Evolutionary conservation across 805 yeast genomes (phyloP), one percentile per base, ranked within the genome.

Genomic region (Candida mattraensis): DNA sequence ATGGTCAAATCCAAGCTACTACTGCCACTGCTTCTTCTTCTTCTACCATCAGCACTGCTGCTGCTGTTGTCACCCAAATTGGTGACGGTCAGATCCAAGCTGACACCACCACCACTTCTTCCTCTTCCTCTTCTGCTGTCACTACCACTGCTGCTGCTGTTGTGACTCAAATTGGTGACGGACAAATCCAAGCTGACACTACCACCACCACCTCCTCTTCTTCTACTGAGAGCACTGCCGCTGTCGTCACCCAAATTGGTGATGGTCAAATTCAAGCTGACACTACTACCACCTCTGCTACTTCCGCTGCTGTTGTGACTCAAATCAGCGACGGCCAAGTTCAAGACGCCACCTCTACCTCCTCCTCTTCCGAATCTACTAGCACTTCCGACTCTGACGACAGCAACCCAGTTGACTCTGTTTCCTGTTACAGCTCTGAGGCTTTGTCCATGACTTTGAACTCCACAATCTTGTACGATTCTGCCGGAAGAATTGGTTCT

Each of bases 51-150:
- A 48, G 53, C 30, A 58, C 66, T 24, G 64, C 57, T 36, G 66
- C 56, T 35, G 47, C 44, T 24, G 74, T 64, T 39, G 62, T 78
- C 36, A 67, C 78, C 42, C 83, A 77, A 64, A 77, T 78, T 39
- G 70, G 71, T 50, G 83, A 77, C 44, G 82, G 82, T 51, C 82
- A 77, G 60, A 65, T 76, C 58, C 82, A 76, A 56, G 71, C 72
- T 34, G 39, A 27, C 28, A 40, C 45, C 20, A 35, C 48, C 33
- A 38, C 47, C 24, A 62, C 68, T 38, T 51, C 72, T 34, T 43
- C 68, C 21, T 58, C 67, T 10, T 31, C 50, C n/a, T 15, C 33
- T 13, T 25, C 27, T 21, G 35, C 39, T 19, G 33, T 27, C 14
- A 33, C 34, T 34, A 44, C 47, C 23, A 23, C 47, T 30, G 41